phyloP scores from a whole-genome alignment of 192 early-diverging fungal species.

The Gonapodya prolifera region DNA sequence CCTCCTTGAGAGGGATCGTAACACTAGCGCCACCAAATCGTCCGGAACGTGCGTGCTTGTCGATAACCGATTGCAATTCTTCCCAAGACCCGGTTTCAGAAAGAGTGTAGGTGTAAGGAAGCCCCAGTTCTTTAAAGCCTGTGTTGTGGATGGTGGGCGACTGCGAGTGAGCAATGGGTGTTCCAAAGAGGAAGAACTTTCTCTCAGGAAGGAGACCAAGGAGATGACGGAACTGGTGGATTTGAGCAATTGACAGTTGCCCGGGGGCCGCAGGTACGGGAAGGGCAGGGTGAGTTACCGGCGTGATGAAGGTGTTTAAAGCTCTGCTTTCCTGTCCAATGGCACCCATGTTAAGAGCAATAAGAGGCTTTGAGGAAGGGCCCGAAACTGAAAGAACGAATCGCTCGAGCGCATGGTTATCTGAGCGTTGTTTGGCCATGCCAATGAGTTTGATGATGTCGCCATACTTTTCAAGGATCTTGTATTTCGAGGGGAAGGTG shows the following conservation, averaged over 20 bases:
- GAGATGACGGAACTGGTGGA: slow-evolving; percentile 53
- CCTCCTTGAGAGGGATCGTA: slow-evolving; percentile 90
- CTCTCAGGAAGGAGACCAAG: slow-evolving; percentile 55
- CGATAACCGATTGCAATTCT: slow-evolving; percentile 16
- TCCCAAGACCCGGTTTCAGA: slow-evolving; percentile 38
- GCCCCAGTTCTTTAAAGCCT: slow-evolving; percentile 67
- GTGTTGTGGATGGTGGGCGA: slow-evolving; percentile 90
- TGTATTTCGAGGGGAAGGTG: slow-evolving; percentile 5
- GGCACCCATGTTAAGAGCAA: slow-evolving; percentile 90
- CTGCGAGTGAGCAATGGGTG: slow-evolving; percentile 78
- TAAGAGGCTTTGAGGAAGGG: slow-evolving; percentile 52
- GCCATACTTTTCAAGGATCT: slow-evolving; percentile 29
- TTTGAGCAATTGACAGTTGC: slow-evolving; percentile 72
- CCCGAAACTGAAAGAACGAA: slow-evolving; percentile 44
- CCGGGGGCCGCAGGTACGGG: slow-evolving; percentile 80
- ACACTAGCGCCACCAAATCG: slow-evolving; percentile 89
- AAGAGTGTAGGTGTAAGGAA: slow-evolving; percentile 71
- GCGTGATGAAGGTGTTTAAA: slow-evolving; percentile 81
- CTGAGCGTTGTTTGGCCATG: slow-evolving; percentile 51
- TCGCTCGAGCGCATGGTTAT: slow-evolving; percentile 67
- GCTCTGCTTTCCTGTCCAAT: slow-evolving; percentile 81
- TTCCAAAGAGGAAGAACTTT: slow-evolving; percentile 76
- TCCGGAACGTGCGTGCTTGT: slow-evolving; percentile 14
- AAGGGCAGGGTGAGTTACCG: slow-evolving; percentile 78
- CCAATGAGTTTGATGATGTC: slow-evolving; percentile 94